These are phyloP conservation scores for Backusella psychrophila DNA, from an alignment of 192 early-diverging fungal genomes.

Conservation along the genomic window DNA sequence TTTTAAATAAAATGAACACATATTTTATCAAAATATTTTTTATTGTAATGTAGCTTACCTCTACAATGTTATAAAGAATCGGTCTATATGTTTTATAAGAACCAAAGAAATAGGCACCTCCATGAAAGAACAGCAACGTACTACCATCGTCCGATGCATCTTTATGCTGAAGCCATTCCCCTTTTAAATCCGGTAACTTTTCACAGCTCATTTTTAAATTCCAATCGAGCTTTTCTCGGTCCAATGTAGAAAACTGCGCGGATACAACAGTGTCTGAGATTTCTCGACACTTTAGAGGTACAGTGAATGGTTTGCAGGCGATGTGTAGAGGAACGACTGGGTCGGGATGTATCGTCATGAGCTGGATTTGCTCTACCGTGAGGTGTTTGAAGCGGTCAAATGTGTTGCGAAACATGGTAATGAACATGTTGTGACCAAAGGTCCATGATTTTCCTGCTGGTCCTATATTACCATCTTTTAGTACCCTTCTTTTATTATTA, in stretches of 20 bases:
- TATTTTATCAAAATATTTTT: not conserved
- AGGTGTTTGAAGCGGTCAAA: constrained; percentile 13
- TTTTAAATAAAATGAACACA: no score
- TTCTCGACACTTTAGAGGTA: constrained; percentile 28
- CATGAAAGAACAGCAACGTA: constrained; percentile 73
- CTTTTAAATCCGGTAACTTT: constrained; percentile 22
- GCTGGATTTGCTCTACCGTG: constrained; percentile 40
- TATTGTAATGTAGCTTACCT: constrained; percentile 3
- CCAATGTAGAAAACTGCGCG: constrained; percentile 23
- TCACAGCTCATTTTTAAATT: constrained; percentile 38
- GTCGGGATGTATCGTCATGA: constrained; percentile 13
- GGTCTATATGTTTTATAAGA: constrained; percentile 37
- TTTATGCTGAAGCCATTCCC: constrained; percentile 41
- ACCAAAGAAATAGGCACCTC: constrained; percentile 64
- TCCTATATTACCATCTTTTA: constrained; percentile 17
- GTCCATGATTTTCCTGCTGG: constrained; percentile 47
- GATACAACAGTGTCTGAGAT: constrained; percentile 32
- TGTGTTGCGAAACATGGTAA: constrained; percentile 31
- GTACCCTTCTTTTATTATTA: no score
- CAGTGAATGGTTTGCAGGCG: not conserved
- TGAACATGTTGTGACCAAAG: constrained; percentile 26
- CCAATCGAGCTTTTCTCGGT: constrained; percentile 37
- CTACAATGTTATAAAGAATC: constrained; percentile 46
- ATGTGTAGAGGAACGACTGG: constrained; percentile 13
- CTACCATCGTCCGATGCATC: constrained; percentile 31